Base-by-base conservation (phyloP, 345 rosid genomes). In the Eucalyptus marginata region DNA sequence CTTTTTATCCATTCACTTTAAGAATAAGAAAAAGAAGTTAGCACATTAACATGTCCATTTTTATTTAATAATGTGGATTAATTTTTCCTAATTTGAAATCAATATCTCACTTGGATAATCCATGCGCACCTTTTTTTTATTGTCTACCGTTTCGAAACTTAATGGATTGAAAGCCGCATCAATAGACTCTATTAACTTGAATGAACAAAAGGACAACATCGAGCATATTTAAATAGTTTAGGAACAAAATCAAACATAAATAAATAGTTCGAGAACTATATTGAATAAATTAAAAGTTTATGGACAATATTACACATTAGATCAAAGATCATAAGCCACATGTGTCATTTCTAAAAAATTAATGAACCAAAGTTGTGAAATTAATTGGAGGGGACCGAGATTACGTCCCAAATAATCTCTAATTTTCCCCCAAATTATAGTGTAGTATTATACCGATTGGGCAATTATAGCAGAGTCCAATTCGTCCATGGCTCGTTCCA, bases 231-330 rank as follows among this genome's bases (percentile, higher is more conserved):
- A 62, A 27, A 29, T 62, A 62, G 8, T 62, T 62, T 62, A 62
- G 7, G 31, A 62, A 29, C 68, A 27, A 13, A 13, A 62, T 13
- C 7, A 29, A 12, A 62, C 16, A 6, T 29, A 29, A 27, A 62
- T 13, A 62, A 62, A 29, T 62, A 62, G 16, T 62, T 62, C 0
- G 1, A 3, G 4, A 13, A 62, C 4, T 0, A 27, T 62, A 62
- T 29, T 62, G 2, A 62, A 27, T 2, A 29, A 62, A 27, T 62
- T 12, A 62, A 62, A 62, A 62, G 2, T 62, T 62, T 0, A 29
- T 27, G 2, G 14, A 29, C 2, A 0, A 29, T 29, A 29, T 6
- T 59, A 6, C 4, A 59, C 0, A 27, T 29, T 29, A 62, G 1
- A 62, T 6, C 8, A 13, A 62, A 59, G 16, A 62, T 62, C 17